Conservation (phyloP, 1,139 yeast species). For the Groenewaldozyma auringiensis region DNA sequence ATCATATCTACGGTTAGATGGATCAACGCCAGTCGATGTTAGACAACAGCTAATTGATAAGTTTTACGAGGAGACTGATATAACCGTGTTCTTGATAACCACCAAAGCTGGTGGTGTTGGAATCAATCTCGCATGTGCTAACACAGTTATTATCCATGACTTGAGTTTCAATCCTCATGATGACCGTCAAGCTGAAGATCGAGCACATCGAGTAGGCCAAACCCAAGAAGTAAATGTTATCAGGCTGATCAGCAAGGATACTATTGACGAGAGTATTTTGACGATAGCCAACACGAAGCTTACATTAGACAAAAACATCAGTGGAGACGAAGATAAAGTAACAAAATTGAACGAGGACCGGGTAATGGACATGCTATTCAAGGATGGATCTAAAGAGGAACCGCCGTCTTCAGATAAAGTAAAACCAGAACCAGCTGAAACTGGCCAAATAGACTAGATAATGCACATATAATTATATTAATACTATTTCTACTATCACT, state of each 20-base stretch:
- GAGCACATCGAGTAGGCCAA: conserved; percentile 98
- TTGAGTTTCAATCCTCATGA: conserved; percentile 97
- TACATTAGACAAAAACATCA: conserved; percentile 69
- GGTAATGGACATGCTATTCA: conserved; percentile 5
- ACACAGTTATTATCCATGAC: conserved; percentile 83
- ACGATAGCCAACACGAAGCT: conserved; percentile 84
- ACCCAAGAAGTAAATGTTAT: conserved; percentile 76
- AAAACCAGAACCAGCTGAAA: too few relatives aligned
- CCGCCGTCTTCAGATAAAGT: too few relatives aligned
- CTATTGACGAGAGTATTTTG: conserved; percentile 85
- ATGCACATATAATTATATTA: too few relatives aligned
- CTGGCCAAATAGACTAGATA: too few relatives aligned
- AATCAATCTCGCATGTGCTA: conserved; percentile 92
- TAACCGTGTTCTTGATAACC: conserved; percentile 80
- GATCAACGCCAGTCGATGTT: conserved; percentile 86
- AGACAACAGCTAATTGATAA: conserved; percentile 88
- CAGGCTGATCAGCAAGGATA: conserved; percentile 61
- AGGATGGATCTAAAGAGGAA: neutral
- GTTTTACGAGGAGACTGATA: conserved; percentile 72
- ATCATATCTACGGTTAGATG: conserved; percentile 81
- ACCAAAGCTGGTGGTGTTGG: conserved; percentile 99
- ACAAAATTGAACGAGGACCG: conserved; percentile 34
- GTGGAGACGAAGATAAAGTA: conserved; percentile 41
- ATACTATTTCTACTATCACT: too few relatives aligned
- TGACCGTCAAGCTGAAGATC: conserved; percentile 96